Base-by-base conservation (phyloP, 768 basidiomycete species). In the Tulasnella sp. region DNA sequence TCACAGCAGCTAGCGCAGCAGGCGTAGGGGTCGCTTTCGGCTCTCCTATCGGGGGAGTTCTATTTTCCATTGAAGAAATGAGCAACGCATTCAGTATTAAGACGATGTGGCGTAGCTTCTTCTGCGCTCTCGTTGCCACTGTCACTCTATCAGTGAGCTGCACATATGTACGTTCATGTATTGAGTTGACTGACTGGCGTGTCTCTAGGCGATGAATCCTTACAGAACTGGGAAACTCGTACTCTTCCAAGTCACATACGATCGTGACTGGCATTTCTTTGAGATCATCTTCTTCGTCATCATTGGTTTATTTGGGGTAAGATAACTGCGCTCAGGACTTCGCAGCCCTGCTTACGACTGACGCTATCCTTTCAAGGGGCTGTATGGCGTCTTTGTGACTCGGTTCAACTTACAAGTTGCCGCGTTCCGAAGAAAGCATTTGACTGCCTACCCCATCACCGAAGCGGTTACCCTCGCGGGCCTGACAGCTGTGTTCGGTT, bases 31-130 rank as follows among this genome's bases (percentile, higher is more conserved):
- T 99, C 34, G 97, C 97, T 29, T 99, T 99, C 81, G 97, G 97
- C 77, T 93, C 96, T 1, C 97, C 97, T 0, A 99, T 99, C 52
- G 97, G 96, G 19, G 97, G 97, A 14, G 97, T 99, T 0, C 82
- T 99, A 25, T 99, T 99, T 81, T 97, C 97, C 19, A 96, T 99
- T 78, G 97, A 99, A 94, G 97, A 99, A 89, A 99, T 99, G 97
- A 97, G 94, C 83, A 93, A 95, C 82, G 91, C 89, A 49, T 99
- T 98, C 83, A 97, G 93, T 76, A 96, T 96, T 84, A 92, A 94
- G 83, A 99, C 97, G 5, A 97, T 99, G 95, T 99, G 97, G 97
- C 87, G 91, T 80, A 96, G 94, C 81, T 97, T 99, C 83, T 91
- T 99, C 81, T 99, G 97, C 82, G 97, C 97, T 40, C 86, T 99